Conservation (phyloP, 2,329 filamentous ascomycete species). For the Cladophialophora carrionii region DNA sequence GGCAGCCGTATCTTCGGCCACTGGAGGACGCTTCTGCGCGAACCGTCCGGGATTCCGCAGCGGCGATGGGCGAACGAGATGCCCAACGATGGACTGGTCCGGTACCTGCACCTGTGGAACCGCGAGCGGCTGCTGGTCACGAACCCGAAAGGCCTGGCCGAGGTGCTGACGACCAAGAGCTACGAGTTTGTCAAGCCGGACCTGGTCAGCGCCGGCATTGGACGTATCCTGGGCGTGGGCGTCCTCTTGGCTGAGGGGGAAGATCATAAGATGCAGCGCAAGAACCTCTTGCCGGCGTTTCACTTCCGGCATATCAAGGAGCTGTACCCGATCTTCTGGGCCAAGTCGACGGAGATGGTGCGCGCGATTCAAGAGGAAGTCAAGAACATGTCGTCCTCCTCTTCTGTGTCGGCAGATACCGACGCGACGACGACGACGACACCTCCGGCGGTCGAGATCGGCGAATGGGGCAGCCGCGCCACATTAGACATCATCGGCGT, state of each 20-base stretch:
- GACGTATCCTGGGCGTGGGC: conserved; percentile 48
- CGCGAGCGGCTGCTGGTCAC: conserved; percentile 65
- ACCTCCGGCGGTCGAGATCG: conserved; percentile 59
- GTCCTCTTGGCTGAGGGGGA: conserved; percentile 82
- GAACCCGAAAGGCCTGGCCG: conserved; percentile 67
- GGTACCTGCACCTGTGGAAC: conserved; percentile 67
- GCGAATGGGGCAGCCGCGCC: conserved; percentile 66
- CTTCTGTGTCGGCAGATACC: no score
- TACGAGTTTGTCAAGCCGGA: conserved; percentile 71
- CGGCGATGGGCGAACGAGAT: conserved; percentile 60
- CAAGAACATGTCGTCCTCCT: neutral
- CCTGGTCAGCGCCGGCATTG: conserved; percentile 49
- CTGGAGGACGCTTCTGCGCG: conserved; percentile 43
- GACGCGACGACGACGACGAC: conserved; percentile 38
- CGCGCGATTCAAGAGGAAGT: conserved; percentile 58
- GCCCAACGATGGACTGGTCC: conserved; percentile 70
- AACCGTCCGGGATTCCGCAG: conserved; percentile 47
- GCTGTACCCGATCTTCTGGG: conserved; percentile 82
- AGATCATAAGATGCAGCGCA: conserved; percentile 78
- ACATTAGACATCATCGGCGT: conserved; percentile 77
- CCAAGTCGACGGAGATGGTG: conserved; percentile 70
- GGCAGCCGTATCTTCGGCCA: conserved; percentile 53
- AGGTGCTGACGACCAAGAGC: conserved; percentile 69
- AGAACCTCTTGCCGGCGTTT: conserved; percentile 79
- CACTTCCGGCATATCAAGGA: conserved; percentile 84